A percentile compares a stretch with the other conserved stretches of the same genome.
Conservation (phyloP, 371 early-diverging fungal species). For the Mortierella sp. region DNA sequence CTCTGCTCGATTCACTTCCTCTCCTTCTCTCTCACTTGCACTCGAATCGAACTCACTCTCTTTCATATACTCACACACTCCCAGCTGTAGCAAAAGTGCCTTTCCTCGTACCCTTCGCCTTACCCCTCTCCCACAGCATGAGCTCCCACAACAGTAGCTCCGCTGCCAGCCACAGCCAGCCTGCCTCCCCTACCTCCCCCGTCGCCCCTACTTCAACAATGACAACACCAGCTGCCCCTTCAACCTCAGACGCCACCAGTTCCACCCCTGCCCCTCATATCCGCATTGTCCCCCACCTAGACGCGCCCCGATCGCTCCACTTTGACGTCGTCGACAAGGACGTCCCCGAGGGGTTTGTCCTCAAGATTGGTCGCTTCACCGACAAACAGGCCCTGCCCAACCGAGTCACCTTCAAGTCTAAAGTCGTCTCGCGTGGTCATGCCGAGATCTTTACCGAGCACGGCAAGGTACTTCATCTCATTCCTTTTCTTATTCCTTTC, state of each 20-base stretch:
- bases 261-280: conserved; percentile 68
- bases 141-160: conserved; percentile 9
- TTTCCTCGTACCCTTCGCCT: conserved; percentile 30
- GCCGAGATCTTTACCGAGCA: conserved; percentile 92
- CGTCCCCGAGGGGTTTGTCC: conserved; percentile 72
- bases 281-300: conserved; percentile 85
- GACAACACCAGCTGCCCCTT: neutral
- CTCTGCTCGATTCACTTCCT: neutral
- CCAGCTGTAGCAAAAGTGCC: conserved; percentile 18
- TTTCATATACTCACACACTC: neutral
- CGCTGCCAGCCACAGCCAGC: conserved; percentile 12
- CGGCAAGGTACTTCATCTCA: conserved; percentile 73
- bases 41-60: neutral
- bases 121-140: conserved; percentile 21
- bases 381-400: conserved; percentile 77
- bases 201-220: conserved; percentile 9
- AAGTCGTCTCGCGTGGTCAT: conserved; percentile 94
- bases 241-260: neutral
- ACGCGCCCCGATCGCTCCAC: conserved; percentile 80
- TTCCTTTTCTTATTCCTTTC: neutral
- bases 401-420: conserved; percentile 90
- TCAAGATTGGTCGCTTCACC: conserved; percentile 88
- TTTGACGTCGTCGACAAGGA: conserved; percentile 89
- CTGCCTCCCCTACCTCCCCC: conserved; percentile 7
- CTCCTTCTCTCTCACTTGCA: neutral